Percentiles rank a stretch among this genome's conserved stretches.
Evolutionary conservation across 371 early-diverging fungal genomes (phyloP).

Genomic region (Mucor velutinosus): DNA sequence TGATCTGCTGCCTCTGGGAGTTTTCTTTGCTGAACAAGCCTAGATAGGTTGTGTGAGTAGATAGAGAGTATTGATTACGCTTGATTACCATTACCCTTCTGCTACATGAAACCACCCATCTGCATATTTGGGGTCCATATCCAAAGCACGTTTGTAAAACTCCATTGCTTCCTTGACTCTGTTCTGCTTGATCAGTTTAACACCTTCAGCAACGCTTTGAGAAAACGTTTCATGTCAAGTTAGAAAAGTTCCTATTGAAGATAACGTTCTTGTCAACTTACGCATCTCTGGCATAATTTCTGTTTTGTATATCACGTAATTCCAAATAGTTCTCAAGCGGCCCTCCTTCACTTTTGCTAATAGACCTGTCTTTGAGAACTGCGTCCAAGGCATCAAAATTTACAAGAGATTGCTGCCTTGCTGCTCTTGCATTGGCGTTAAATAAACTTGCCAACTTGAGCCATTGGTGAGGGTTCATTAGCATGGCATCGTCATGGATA

Average conservation of each 20-base stretch:
- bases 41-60: neutral
- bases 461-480: conserved; percentile 51
- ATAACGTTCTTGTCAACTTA: conserved; percentile 18
- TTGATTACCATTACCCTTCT: conserved; percentile 34
- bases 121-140: conserved; percentile 57
- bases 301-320: conserved; percentile 46
- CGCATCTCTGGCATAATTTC: conserved; percentile 50
- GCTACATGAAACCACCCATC: conserved; percentile 51
- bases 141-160: conserved; percentile 47
- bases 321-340: conserved; percentile 42
- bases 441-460: conserved; percentile 43
- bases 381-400: conserved; percentile 1
- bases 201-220: conserved; percentile 46
- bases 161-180: conserved; percentile 40
- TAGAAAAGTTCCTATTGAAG: neutral
- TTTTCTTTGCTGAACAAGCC: conserved; percentile 36
- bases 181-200: conserved; percentile 31
- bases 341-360: conserved; percentile 12
- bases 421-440: conserved; percentile 39
- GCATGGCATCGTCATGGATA: conserved; percentile 36
- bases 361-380: conserved; percentile 18
- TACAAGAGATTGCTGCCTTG: conserved; percentile 32
- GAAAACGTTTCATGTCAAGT: neutral
- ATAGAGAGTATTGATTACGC: neutral
- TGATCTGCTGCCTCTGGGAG: conserved; percentile 34